A percentile compares a stretch with the other conserved stretches of the same genome.
phyloP scores from a whole-genome alignment of 495 filamentous ascomycete species.

The Friedmanniomyces endolithicus region DNA sequence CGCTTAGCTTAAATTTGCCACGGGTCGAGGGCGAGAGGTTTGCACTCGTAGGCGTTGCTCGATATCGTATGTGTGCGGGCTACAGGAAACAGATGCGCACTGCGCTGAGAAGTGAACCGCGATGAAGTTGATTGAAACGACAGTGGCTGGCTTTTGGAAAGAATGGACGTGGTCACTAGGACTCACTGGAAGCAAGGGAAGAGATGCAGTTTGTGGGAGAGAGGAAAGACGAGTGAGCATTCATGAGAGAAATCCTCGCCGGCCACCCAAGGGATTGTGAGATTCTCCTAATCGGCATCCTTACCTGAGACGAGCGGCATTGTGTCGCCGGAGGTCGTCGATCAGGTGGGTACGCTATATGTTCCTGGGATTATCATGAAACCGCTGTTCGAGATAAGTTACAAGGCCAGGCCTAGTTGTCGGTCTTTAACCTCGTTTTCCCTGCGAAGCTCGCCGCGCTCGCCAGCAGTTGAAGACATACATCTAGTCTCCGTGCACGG shows the following conservation, averaged over 20 bases:
- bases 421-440: not conserved
- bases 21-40: not conserved
- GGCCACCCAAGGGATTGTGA: not conserved
- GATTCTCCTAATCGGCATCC: not conserved
- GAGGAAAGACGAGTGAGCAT: not conserved
- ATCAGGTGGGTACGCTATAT: not conserved
- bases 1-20: not conserved
- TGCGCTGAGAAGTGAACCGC: not conserved
- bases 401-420: not conserved
- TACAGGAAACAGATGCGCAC: not conserved
- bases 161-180: slow-evolving; percentile 12
- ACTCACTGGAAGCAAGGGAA: slow-evolving; percentile 1
- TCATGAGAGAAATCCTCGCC: not conserved
- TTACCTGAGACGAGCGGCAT: not conserved
- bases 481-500: too few relatives aligned
- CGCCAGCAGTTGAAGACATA: too few relatives aligned
- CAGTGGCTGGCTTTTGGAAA: not conserved
- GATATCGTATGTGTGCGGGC: too few relatives aligned
- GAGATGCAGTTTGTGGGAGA: not conserved
- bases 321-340: not conserved
- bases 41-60: too few relatives aligned
- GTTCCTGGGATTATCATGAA: not conserved
- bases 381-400: not conserved
- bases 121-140: not conserved
- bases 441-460: too few relatives aligned